These are phyloP conservation scores for Cystofilobasidium macerans DNA, from an alignment of 768 basidiomycete genomes.

Conservation along the genomic window DNA sequence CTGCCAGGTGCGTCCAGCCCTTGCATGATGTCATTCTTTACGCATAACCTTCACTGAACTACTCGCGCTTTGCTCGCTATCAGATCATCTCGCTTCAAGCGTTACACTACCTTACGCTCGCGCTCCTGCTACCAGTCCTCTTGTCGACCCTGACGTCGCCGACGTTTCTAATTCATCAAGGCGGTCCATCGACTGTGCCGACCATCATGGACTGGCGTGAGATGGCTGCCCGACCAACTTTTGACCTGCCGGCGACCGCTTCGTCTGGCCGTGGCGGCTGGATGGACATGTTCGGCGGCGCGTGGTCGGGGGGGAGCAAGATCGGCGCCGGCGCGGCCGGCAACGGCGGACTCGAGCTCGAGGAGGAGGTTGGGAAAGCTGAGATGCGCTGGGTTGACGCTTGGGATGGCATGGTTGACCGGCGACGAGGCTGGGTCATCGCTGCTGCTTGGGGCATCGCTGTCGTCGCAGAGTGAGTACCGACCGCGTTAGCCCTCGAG, in stretches of 20 bases:
- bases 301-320: slow-evolving; percentile 69
- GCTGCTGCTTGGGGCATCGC: slow-evolving; percentile 76
- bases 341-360: slow-evolving; percentile 14
- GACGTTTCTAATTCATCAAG: slow-evolving; percentile 34
- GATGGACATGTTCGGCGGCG: slow-evolving; percentile 58
- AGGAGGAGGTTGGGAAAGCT: slow-evolving; percentile 11
- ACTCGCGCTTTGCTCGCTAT: neutral
- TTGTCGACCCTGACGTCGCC: slow-evolving; percentile 43
- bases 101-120: slow-evolving; percentile 82
- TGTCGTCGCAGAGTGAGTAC: slow-evolving; percentile 60
- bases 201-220: slow-evolving; percentile 98
- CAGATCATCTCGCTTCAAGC: slow-evolving; percentile 91
- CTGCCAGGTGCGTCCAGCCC: slow-evolving; percentile 53
- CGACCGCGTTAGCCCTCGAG: neutral
- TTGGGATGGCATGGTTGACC: slow-evolving; percentile 46
- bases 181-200: slow-evolving; percentile 42
- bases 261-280: slow-evolving; percentile 31
- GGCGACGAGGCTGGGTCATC: slow-evolving; percentile 78
- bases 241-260: neutral
- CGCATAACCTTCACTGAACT: neutral
- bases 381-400: slow-evolving; percentile 11
- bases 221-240: slow-evolving; percentile 79
- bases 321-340: slow-evolving; percentile 51
- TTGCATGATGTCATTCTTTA: neutral
- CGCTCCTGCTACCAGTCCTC: slow-evolving; percentile 67